phyloP scores from a whole-genome alignment of 768 basidiomycete genomes.

The Lactarius akahatsu region DNA sequence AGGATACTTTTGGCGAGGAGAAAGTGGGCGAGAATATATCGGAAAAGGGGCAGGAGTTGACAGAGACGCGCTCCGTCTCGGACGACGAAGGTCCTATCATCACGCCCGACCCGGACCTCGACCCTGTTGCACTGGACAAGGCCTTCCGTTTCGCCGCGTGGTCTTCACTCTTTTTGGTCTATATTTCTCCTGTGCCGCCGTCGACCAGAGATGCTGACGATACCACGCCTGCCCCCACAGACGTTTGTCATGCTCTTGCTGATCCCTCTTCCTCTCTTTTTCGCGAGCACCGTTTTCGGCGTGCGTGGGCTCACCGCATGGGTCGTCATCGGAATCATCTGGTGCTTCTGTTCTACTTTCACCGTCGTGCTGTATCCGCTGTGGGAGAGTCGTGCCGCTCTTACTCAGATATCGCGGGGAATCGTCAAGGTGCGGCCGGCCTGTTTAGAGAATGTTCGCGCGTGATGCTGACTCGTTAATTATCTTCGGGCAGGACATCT shows the following conservation, averaged over 20 bases:
- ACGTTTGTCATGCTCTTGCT: slow-evolving; percentile 64
- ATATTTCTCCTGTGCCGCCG: slow-evolving; percentile 29
- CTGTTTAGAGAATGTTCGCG: neutral
- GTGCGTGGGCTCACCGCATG: slow-evolving; percentile 68
- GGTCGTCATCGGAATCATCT: slow-evolving; percentile 79
- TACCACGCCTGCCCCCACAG: slow-evolving; percentile 38
- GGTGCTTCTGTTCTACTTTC: slow-evolving; percentile 76
- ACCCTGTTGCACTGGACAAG: slow-evolving; percentile 61
- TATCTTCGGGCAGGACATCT: slow-evolving; percentile 40
- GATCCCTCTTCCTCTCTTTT: slow-evolving; percentile 86
- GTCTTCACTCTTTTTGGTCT: slow-evolving; percentile 65
- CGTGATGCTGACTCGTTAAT: slow-evolving; percentile 1
- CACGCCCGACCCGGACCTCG: slow-evolving; percentile 52
- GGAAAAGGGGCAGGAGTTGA: slow-evolving; percentile 38
- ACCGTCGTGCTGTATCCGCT: slow-evolving; percentile 83
- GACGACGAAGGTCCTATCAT: slow-evolving; percentile 38
- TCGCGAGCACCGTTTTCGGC: slow-evolving; percentile 69
- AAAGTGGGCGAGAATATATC: slow-evolving; percentile 37
- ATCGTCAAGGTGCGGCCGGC: slow-evolving; percentile 55
- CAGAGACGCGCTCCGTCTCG: slow-evolving; percentile 30
- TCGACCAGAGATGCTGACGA: slow-evolving; percentile 3
- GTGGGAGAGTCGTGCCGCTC: slow-evolving; percentile 74
- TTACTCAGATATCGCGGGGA: slow-evolving; percentile 58
- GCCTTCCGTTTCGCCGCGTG: slow-evolving; percentile 82
- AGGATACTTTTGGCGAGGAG: slow-evolving; percentile 27